A percentile compares a stretch with the other conserved stretches of the same genome.
These are phyloP conservation scores for Suillus tomentosus DNA, from an alignment of 768 basidiomycete species.

Conservation along the genomic window DNA sequence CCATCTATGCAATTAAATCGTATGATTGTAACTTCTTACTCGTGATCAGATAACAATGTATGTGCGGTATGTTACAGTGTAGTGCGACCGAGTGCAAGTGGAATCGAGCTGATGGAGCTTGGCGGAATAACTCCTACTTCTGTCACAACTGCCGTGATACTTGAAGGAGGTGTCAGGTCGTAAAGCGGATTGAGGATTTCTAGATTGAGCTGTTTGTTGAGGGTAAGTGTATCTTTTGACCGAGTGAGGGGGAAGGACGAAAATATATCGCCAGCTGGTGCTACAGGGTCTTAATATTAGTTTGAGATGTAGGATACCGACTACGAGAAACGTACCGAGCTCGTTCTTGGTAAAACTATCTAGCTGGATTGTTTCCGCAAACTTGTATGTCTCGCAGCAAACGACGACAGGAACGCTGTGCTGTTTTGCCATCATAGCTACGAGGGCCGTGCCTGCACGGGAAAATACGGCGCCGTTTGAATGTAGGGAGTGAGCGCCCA, in stretches of 20 bases:
- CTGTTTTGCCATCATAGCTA: conserved; percentile 94
- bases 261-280: conserved; percentile 29
- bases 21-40: conserved; percentile 6
- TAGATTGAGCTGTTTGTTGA: conserved; percentile 51
- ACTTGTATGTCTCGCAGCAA: conserved; percentile 99
- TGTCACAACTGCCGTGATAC: conserved; percentile 94
- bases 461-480: conserved; percentile 95
- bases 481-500: conserved; percentile 93
- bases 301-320: background rate
- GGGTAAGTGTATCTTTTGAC: conserved; percentile 12
- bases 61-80: conserved; percentile 9
- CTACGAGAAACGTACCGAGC: conserved; percentile 57
- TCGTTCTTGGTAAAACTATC: conserved; percentile 98
- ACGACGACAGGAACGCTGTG: conserved; percentile 92
- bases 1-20: background rate
- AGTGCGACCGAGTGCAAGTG: conserved; percentile 53
- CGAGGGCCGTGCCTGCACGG: conserved; percentile 91
- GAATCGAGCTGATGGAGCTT: conserved; percentile 84
- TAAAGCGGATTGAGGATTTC: conserved; percentile 88
- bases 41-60: background rate
- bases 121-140: conserved; percentile 96
- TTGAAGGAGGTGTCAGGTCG: conserved; percentile 89
- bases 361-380: conserved; percentile 87
- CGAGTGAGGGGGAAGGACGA: conserved; percentile 20
- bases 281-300: conserved; percentile 16